These are phyloP conservation scores for Thalassiosira profunda DNA, from an alignment of 108 stramenopile species.

Conservation along the genomic window DNA sequence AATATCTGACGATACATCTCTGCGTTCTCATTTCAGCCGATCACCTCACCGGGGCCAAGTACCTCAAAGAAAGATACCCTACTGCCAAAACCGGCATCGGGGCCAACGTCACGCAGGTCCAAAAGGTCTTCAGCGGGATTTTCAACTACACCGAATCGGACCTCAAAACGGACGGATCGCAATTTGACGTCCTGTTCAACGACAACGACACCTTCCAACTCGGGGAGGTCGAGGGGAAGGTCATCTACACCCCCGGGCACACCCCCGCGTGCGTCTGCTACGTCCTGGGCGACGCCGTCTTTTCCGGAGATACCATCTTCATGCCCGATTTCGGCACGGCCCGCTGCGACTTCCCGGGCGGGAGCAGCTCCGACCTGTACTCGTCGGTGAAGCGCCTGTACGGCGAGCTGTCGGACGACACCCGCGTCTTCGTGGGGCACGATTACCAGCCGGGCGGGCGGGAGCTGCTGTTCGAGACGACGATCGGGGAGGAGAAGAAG, in stretches of 20 bases:
- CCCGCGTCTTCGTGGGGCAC: slow-evolving; percentile 48
- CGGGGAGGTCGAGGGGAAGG: slow-evolving; percentile 12
- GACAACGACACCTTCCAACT: slow-evolving; percentile 42
- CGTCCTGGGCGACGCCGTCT: slow-evolving; percentile 45
- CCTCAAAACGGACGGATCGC: slow-evolving; percentile 32
- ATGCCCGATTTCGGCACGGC: slow-evolving; percentile 54
- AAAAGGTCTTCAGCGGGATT: slow-evolving; percentile 24
- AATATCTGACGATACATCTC: not conserved
- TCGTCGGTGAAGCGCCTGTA: slow-evolving; percentile 30
- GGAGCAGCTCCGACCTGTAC: slow-evolving; percentile 27
- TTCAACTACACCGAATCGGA: slow-evolving; percentile 40
- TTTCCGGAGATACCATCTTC: slow-evolving; percentile 56
- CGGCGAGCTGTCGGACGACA: slow-evolving; percentile 35
- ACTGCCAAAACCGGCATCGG: slow-evolving; percentile 46
- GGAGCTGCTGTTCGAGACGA: slow-evolving; percentile 35
- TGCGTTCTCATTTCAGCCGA: slow-evolving; percentile 20
- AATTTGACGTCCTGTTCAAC: slow-evolving; percentile 43
- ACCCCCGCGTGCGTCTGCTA: slow-evolving; percentile 57
- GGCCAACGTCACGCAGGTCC: slow-evolving; percentile 43
- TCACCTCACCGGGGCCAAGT: slow-evolving; percentile 51
- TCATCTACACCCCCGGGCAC: slow-evolving; percentile 52
- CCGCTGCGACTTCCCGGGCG: slow-evolving; percentile 54
- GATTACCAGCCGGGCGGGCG: slow-evolving; percentile 53
- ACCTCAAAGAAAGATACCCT: slow-evolving; percentile 35
- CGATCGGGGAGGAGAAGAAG: slow-evolving; percentile 51